A percentile compares a stretch with the other conserved stretches of the same genome.
Conservation (phyloP, 2,329 filamentous ascomycete genomes). For the Stachybotrys elegans region DNA sequence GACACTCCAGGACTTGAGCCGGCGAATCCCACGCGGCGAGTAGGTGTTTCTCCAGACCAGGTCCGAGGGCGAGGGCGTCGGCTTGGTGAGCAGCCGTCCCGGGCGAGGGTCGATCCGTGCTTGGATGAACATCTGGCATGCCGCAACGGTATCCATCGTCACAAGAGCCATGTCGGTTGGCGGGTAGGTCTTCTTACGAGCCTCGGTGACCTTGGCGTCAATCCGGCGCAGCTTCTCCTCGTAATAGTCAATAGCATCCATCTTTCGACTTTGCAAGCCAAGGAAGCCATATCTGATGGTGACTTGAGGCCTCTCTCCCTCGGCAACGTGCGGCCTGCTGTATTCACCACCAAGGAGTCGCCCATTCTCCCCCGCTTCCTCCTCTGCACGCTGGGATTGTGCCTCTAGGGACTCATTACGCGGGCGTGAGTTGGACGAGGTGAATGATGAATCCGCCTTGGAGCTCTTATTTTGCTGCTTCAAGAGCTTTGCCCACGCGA, state of each 20-base stretch:
- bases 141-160: slow-evolving; percentile 93
- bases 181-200: slow-evolving; percentile 70
- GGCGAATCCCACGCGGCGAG: slow-evolving; percentile 65
- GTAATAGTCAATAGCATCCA: slow-evolving; percentile 93
- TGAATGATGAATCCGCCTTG: slow-evolving; percentile 7
- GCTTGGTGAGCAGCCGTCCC: slow-evolving; percentile 75
- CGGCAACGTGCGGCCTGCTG: slow-evolving; percentile 23
- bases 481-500: slow-evolving; percentile 70
- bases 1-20: slow-evolving; percentile 75
- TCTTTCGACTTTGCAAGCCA: slow-evolving; percentile 62
- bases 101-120: slow-evolving; percentile 89
- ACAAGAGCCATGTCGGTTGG: slow-evolving; percentile 87
- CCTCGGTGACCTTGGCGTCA: slow-evolving; percentile 66
- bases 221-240: slow-evolving; percentile 76
- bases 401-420: slow-evolving; percentile 1
- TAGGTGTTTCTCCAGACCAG: slow-evolving; percentile 97
- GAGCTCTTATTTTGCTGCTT: slow-evolving; percentile 17
- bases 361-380: slow-evolving; percentile 50
- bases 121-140: slow-evolving; percentile 93
- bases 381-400: slow-evolving; percentile 25
- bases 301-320: slow-evolving; percentile 57
- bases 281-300: slow-evolving; percentile 77
- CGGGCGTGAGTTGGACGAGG: slow-evolving; percentile 7
- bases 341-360: slow-evolving; percentile 50
- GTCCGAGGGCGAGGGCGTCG: slow-evolving; percentile 83